These are phyloP conservation scores for Babesia sp. DNA, from an alignment of 169 alveolate genomes.

Conservation along the genomic window DNA sequence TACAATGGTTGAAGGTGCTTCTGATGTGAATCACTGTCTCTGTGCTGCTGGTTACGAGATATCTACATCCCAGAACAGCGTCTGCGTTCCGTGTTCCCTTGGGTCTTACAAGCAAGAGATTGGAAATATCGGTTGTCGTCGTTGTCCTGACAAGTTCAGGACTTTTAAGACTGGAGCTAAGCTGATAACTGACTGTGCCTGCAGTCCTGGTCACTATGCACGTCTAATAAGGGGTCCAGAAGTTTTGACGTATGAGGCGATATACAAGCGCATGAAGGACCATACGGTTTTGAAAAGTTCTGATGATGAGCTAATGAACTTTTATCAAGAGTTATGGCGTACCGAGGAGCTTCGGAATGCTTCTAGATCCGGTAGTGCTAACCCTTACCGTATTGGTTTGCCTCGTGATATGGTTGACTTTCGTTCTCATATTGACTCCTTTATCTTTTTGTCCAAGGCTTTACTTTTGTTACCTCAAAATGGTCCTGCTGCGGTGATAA, in stretches of 20 bases:
- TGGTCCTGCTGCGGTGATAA: background rate
- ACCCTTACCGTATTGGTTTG: constrained; percentile 12
- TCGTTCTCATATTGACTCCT: constrained; percentile 19
- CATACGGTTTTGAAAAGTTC: background rate
- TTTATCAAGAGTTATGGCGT: background rate
- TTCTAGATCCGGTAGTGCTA: background rate
- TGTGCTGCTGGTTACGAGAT: constrained; percentile 74
- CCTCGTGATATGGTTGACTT: background rate
- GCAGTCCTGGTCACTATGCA: constrained; percentile 77
- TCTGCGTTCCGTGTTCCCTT: constrained; percentile 66
- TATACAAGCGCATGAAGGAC: constrained; percentile 31
- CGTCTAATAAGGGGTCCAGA: background rate
- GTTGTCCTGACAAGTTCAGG: constrained; percentile 72
- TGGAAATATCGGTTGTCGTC: constrained; percentile 62
- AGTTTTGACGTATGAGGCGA: background rate
- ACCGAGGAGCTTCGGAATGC: background rate
- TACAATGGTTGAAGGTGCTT: constrained; percentile 65
- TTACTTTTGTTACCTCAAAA: constrained; percentile 11
- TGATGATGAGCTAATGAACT: background rate
- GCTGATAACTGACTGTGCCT: constrained; percentile 73
- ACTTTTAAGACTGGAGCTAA: constrained; percentile 65
- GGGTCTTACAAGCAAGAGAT: constrained; percentile 73
- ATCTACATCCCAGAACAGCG: constrained; percentile 34
- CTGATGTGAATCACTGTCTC: constrained; percentile 51
- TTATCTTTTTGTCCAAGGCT: constrained; percentile 32